These are phyloP conservation scores for Pluteus cervinus DNA, from an alignment of 768 basidiomycete species.

Conservation along the genomic window DNA sequence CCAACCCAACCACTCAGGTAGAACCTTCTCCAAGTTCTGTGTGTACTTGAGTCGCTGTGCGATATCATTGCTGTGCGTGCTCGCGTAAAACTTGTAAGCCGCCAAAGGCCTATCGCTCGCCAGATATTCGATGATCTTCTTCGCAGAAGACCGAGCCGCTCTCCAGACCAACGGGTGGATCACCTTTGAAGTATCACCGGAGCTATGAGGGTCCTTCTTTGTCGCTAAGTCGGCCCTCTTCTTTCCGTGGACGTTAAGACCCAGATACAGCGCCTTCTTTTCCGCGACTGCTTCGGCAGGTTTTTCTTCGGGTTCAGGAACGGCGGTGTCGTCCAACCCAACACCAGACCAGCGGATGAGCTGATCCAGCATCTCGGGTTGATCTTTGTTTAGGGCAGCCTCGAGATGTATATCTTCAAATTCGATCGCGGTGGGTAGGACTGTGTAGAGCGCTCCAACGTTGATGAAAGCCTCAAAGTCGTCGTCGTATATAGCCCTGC, in stretches of 20 bases:
- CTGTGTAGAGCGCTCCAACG: constrained; percentile 36
- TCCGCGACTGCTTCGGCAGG: constrained; percentile 24
- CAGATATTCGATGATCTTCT: constrained; percentile 41
- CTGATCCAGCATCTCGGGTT: constrained; percentile 47
- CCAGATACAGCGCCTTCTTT: constrained; percentile 44
- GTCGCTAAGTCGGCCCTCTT: constrained; percentile 48
- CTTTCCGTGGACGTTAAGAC: constrained; percentile 59
- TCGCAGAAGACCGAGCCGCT: constrained; percentile 27
- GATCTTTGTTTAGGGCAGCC: constrained; percentile 32
- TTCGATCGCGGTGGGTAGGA: constrained; percentile 23
- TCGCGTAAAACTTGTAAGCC: constrained; percentile 46
- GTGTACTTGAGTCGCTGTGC: constrained; percentile 37
- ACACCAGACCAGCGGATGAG: constrained; percentile 47
- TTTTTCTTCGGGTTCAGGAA: constrained; percentile 18
- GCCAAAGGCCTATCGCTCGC: constrained; percentile 36
- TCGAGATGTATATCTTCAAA: constrained; percentile 15
- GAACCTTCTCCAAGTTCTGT: constrained; percentile 28
- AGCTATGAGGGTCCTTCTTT: constrained; percentile 43
- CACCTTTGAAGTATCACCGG: constrained; percentile 2
- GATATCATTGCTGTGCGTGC: constrained; percentile 31
- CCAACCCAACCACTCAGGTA: constrained; percentile 52
- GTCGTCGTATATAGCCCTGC: constrained; percentile 32
- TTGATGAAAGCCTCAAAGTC: constrained; percentile 49
- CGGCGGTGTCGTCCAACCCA: constrained; percentile 26
- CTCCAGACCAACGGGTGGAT: constrained; percentile 35